A percentile compares a stretch with the other conserved stretches of the same genome.
phyloP scores from a whole-genome alignment of 495 filamentous ascomycete genomes.

The Bryoglossum gracile region DNA sequence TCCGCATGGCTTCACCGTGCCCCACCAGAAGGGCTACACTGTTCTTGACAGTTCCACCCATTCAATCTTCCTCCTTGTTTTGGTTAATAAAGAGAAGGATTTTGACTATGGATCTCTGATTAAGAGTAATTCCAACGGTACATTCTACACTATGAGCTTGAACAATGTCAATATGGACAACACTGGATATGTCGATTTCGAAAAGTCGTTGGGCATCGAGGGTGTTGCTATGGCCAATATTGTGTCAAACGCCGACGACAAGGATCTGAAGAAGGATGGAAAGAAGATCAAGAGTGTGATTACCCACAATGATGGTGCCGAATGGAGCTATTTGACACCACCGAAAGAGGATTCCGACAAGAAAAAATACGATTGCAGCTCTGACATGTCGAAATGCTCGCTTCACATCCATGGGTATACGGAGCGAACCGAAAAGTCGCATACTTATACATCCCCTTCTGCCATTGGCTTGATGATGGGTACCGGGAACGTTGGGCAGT shows the following conservation, averaged over 20 bases:
- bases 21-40: constrained; percentile 74
- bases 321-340: constrained; percentile 70
- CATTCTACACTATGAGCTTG: constrained; percentile 80
- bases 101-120: constrained; percentile 77
- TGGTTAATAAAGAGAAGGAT: constrained; percentile 51
- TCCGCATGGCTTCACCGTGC: constrained; percentile 69
- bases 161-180: constrained; percentile 68
- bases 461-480: constrained; percentile 90
- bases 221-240: constrained; percentile 83
- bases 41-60: constrained; percentile 90
- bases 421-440: constrained; percentile 66
- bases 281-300: constrained; percentile 87
- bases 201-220: constrained; percentile 87
- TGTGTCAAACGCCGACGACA: constrained; percentile 62
- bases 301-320: constrained; percentile 89
- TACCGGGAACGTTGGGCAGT: constrained; percentile 80
- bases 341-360: constrained; percentile 60
- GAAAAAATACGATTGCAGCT: constrained; percentile 61
- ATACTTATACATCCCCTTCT: constrained; percentile 80
- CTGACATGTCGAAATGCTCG: constrained; percentile 56
- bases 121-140: constrained; percentile 98
- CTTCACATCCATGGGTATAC: constrained; percentile 94
- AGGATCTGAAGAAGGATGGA: constrained; percentile 48
- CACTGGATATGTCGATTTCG: constrained; percentile 81
- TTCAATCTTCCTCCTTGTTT: constrained; percentile 87